phyloP scores from a whole-genome alignment of 2,329 filamentous ascomycete species.

The Aspergillus unguis region DNA sequence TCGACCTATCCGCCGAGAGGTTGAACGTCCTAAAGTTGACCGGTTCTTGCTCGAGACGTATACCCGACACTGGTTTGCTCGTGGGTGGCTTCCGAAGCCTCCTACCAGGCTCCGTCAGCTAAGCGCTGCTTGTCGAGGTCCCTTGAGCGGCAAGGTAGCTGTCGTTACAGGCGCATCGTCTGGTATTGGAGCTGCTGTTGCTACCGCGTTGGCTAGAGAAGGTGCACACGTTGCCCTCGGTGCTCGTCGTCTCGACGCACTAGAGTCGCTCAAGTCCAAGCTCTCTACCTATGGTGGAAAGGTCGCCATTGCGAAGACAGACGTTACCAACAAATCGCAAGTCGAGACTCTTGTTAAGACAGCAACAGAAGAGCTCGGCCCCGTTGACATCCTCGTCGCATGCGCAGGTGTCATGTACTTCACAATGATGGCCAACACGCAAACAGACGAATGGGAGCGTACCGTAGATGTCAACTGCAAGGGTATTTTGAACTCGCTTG shows the following conservation, averaged over 20 bases:
- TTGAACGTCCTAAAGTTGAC: slow-evolving; percentile 68
- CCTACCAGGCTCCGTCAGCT: slow-evolving; percentile 51
- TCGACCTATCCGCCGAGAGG: slow-evolving; percentile 53
- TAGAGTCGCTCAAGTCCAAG: slow-evolving; percentile 64
- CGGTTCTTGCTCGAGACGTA: slow-evolving; percentile 70
- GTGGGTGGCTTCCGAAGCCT: slow-evolving; percentile 69
- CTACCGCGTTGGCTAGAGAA: slow-evolving; percentile 64
- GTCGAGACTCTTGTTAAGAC: slow-evolving; percentile 64
- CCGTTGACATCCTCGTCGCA: slow-evolving; percentile 73
- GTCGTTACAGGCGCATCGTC: slow-evolving; percentile 77
- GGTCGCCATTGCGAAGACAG: slow-evolving; percentile 66
- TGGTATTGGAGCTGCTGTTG: slow-evolving; percentile 74
- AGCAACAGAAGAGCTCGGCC: slow-evolving; percentile 61
- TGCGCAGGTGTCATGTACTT: slow-evolving; percentile 87
- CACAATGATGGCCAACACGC: slow-evolving; percentile 77
- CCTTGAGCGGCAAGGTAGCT: slow-evolving; percentile 66
- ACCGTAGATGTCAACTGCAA: slow-evolving; percentile 87
- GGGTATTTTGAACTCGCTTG: slow-evolving; percentile 69
- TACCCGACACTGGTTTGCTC: slow-evolving; percentile 73
- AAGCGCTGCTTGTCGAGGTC: slow-evolving; percentile 51
- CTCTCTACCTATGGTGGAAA: slow-evolving; percentile 59
- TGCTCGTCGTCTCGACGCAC: slow-evolving; percentile 65
- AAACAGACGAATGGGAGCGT: slow-evolving; percentile 72
- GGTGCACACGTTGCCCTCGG: slow-evolving; percentile 70
- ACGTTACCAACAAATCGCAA: slow-evolving; percentile 65